These are phyloP conservation scores for Stereum hirsutum DNA, from an alignment of 1,284 basidiomycete species.

Conservation along the genomic window DNA sequence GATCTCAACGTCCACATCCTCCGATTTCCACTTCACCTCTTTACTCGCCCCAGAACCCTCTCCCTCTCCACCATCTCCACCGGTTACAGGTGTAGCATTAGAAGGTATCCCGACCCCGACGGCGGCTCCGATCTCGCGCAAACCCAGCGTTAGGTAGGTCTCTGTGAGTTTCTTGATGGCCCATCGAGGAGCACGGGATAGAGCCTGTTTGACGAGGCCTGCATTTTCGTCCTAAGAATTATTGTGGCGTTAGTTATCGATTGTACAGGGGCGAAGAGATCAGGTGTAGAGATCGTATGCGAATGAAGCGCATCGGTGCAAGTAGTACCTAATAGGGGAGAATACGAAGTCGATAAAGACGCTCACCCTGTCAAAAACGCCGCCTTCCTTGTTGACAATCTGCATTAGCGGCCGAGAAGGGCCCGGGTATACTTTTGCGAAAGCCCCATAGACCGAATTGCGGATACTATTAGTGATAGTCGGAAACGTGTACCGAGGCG, in stretches of 20 bases:
- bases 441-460: constrained; percentile 42
- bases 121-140: constrained; percentile 57
- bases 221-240: constrained; percentile 64
- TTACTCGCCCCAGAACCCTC: too few relatives aligned
- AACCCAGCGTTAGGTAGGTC: constrained; percentile 68
- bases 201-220: constrained; percentile 57
- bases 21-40: too few relatives aligned
- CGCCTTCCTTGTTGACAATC: too few relatives aligned
- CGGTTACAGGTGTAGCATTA: too few relatives aligned
- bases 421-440: constrained; percentile 53
- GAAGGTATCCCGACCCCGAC: constrained; percentile 54
- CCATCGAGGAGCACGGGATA: constrained; percentile 64
- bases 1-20: constrained; percentile 29
- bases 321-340: too few relatives aligned
- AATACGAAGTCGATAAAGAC: too few relatives aligned
- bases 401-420: too few relatives aligned
- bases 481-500: constrained; percentile 63
- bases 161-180: constrained; percentile 66
- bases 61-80: too few relatives aligned
- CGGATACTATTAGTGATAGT: constrained; percentile 42
- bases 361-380: too few relatives aligned
- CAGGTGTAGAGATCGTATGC: not conserved
- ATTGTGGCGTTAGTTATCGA: too few relatives aligned
- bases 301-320: too few relatives aligned
- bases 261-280: not conserved